Evolutionary conservation across 331 rosid genomes (phyloP).

Genomic region (Stylosanthes scabra): DNA sequence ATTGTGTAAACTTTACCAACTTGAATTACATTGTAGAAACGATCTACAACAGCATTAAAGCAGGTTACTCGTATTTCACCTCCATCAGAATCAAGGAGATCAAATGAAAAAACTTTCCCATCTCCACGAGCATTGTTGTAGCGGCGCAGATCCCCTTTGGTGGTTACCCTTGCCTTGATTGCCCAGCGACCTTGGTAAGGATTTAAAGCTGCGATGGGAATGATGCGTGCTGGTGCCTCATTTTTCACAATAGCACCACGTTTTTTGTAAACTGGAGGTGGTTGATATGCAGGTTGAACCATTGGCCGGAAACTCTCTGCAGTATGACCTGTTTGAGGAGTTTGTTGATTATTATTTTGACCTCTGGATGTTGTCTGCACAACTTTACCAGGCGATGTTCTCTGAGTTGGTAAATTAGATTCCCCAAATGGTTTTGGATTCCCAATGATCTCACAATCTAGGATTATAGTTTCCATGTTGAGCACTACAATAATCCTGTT

Average conservation of each 20-base stretch:
- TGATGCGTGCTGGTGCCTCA: slow-evolving; percentile 89
- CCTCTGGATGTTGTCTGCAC: slow-evolving; percentile 36
- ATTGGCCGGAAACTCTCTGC: slow-evolving; percentile 69
- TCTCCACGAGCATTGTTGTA: slow-evolving; percentile 98
- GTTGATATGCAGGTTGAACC: slow-evolving; percentile 86
- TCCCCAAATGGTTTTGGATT: slow-evolving; percentile 58
- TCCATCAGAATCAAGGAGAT: slow-evolving; percentile 97
- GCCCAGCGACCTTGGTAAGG: slow-evolving; percentile 99
- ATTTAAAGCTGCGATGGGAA: slow-evolving; percentile 90
- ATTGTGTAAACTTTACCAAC: slow-evolving; percentile 91
- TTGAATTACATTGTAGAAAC: slow-evolving; percentile 78
- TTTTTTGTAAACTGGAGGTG: slow-evolving; percentile 79
- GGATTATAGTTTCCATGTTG: slow-evolving; percentile 82
- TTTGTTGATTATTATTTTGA: slow-evolving; percentile 34
- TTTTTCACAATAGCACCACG: slow-evolving; percentile 85
- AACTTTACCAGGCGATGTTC: slow-evolving; percentile 36
- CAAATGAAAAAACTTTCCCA: slow-evolving; percentile 96
- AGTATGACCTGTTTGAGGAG: slow-evolving; percentile 43
- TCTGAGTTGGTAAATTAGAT: slow-evolving; percentile 55
- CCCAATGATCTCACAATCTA: slow-evolving; percentile 80
- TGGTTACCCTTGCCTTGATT: slow-evolving; percentile 95
- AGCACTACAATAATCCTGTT: slow-evolving; percentile 84
- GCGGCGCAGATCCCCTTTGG: slow-evolving; percentile 94
- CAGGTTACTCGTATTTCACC: slow-evolving; percentile 97
- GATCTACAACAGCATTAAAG: slow-evolving; percentile 96